Evolutionary conservation across 306 rosid species (phyloP), one percentile per base, ranked within the genome.

Genomic region (Heteromeles arbutifolia): DNA sequence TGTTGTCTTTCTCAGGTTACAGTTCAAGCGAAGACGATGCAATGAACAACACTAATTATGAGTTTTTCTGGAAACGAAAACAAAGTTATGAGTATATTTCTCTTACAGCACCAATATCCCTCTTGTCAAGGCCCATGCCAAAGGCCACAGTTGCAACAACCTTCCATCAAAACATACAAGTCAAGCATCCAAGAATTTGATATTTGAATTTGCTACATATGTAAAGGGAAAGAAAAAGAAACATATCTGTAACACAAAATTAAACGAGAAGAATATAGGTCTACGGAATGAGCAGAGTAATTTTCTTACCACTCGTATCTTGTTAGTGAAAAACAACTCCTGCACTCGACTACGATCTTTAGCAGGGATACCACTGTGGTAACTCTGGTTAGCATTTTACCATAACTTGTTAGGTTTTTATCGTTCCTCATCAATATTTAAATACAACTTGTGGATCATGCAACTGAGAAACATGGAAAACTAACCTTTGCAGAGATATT

Each of bases 71-170:
- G 50, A 31, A 58, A 73, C 19, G 11, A 31, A 91, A 85, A 73
- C 17, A 37, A 70, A 74, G 62, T 66, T 53, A 81, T 10, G 45
- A 59, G 67, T 59, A 63, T 25, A 57, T 82, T 58, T 82, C 82
- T 70, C 97, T 90, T 87, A 95, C 98, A 84, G 97, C 93, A 70
- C 97, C 96, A 79, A 95, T 94, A 70, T 90, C 98, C 59, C 90
- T 87, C 87, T 95, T 95, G 85, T 95, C 93, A 54, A 95, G 88
- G 77, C 98, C 98, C 98, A 95, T 95, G 81, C 98, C 98, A 82
- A 95, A 95, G 58, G 98, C 97, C 84, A 95, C 96, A 72, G 98
- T 95, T 79, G 98, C 98, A 78, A 95, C 97, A 80, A 95, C 96
- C 97, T 92, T 80, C 78, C 70, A 73, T 57, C 58, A 81, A 82